These are phyloP conservation scores for Adansonia digitata DNA, from an alignment of 345 rosid species.

Conservation along the genomic window DNA sequence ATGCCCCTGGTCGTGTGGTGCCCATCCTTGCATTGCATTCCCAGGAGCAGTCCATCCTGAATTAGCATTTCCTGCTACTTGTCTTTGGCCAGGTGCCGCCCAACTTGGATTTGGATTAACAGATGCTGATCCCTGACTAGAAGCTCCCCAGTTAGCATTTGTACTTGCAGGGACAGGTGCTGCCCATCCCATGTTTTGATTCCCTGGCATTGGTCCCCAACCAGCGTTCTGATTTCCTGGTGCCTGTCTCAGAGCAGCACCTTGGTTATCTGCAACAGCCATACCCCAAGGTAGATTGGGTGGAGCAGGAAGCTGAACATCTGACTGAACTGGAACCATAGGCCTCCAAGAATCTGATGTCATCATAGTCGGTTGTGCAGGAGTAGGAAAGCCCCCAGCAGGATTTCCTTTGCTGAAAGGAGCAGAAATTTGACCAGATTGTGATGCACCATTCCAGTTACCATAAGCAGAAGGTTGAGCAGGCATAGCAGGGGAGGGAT, in stretches of 20 bases:
- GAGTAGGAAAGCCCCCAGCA: conserved; percentile 32
- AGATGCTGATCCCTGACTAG: conserved; percentile 43
- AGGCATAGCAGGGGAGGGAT: conserved; percentile 22
- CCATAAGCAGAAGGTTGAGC: conserved; percentile 33
- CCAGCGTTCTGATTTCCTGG: conserved; percentile 43
- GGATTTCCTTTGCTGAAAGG: conserved; percentile 34
- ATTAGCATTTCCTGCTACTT: conserved; percentile 43
- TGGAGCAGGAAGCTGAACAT: conserved; percentile 31
- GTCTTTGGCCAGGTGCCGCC: conserved; percentile 50
- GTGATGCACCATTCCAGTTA: conserved; percentile 35
- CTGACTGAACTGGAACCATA: conserved; percentile 37
- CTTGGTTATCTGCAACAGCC: conserved; percentile 34
- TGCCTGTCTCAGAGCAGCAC: conserved; percentile 31
- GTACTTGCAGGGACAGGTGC: conserved; percentile 49
- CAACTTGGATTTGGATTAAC: conserved; percentile 46
- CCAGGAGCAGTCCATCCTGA: conserved; percentile 52
- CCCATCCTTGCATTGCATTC: conserved; percentile 40
- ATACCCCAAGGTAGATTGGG: conserved; percentile 50
- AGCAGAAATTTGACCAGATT: conserved; percentile 39
- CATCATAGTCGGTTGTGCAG: conserved; percentile 33
- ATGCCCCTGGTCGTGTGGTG: conserved; percentile 47
- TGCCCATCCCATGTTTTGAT: conserved; percentile 60
- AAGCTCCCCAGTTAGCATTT: conserved; percentile 44
- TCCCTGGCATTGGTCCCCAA: conserved; percentile 54
- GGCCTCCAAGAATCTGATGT: conserved; percentile 67